Conservation (phyloP, 768 basidiomycete genomes). For the Punctularia strigosozonata region DNA sequence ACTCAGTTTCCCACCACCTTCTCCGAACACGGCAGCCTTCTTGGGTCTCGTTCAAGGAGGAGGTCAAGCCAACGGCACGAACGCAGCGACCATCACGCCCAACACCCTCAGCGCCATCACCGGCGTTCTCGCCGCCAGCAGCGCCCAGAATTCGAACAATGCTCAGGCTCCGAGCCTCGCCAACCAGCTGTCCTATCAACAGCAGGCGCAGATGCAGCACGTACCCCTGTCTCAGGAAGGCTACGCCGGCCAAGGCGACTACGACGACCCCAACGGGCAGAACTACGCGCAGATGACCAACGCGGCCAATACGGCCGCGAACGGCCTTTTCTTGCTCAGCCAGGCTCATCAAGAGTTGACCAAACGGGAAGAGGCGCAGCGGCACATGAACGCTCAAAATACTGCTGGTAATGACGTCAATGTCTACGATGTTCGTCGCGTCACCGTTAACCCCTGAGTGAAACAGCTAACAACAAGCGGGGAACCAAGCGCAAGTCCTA, state of each 20-base stretch:
- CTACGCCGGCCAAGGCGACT: constrained; percentile 2
- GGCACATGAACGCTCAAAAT: too few species aligned
- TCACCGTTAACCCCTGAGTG: background rate
- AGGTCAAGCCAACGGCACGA: constrained; percentile 12
- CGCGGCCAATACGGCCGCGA: constrained; percentile 65
- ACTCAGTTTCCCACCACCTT: constrained; percentile 68
- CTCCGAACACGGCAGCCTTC: constrained; percentile 86
- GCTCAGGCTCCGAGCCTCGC: background rate
- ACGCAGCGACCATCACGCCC: constrained; percentile 44
- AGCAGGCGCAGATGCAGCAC: constrained; percentile 6
- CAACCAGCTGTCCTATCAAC: constrained; percentile 4
- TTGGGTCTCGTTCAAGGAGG: constrained; percentile 80
- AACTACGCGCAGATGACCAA: constrained; percentile 29
- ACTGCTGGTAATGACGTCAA: constrained; percentile 25
- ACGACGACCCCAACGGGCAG: constrained; percentile 5
- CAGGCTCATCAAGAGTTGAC: constrained; percentile 96
- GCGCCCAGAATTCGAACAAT: constrained; percentile 31
- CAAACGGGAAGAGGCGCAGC: constrained; percentile 83
- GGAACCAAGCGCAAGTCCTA: constrained; percentile 63
- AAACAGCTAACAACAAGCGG: constrained; percentile 27
- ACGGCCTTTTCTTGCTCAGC: constrained; percentile 85
- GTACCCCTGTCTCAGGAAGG: constrained; percentile 3
- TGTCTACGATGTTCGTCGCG: background rate
- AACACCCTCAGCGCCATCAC: constrained; percentile 69
- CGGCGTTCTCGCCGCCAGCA: constrained; percentile 54